Conservation (phyloP, 2,329 filamentous ascomycete genomes). For the Colletotrichum euphorbiae region DNA sequence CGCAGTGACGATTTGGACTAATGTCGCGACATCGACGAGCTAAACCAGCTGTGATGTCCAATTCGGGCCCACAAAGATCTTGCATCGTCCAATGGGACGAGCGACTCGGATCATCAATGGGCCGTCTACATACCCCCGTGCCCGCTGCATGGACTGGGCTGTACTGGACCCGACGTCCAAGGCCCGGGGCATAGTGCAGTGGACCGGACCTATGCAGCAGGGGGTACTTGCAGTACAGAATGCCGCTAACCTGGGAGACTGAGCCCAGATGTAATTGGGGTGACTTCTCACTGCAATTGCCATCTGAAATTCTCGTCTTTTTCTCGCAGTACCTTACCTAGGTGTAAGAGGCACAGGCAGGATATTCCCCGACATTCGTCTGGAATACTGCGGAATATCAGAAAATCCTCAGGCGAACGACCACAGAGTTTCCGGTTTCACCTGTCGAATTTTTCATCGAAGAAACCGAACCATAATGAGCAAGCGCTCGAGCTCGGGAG, state of each 20-base stretch:
- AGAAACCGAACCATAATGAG: slow-evolving; percentile 16
- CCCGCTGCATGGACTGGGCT: too few relatives aligned
- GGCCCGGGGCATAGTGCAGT: too few relatives aligned
- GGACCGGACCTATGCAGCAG: too few relatives aligned
- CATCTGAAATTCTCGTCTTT: not conserved
- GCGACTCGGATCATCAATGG: slow-evolving; percentile 25
- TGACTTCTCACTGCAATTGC: not conserved
- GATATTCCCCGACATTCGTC: too few relatives aligned
- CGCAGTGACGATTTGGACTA: slow-evolving; percentile 21
- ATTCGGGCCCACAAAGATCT: not conserved
- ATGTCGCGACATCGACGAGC: slow-evolving; percentile 30
- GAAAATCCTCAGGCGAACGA: not conserved
- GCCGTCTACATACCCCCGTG: too few relatives aligned
- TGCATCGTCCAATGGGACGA: not conserved
- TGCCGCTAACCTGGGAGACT: too few relatives aligned
- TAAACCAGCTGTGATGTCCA: slow-evolving; percentile 22
- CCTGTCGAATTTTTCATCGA: too few relatives aligned
- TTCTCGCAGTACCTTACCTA: too few relatives aligned
- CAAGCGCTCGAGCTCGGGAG: slow-evolving; percentile 32
- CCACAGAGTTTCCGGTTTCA: too few relatives aligned
- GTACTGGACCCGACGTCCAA: too few relatives aligned
- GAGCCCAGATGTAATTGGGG: not conserved
- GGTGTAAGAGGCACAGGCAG: too few relatives aligned
- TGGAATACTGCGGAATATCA: not conserved
- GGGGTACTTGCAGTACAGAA: too few relatives aligned